Conservation (phyloP, 1,284 basidiomycete genomes). For the Tilletia caries region DNA sequence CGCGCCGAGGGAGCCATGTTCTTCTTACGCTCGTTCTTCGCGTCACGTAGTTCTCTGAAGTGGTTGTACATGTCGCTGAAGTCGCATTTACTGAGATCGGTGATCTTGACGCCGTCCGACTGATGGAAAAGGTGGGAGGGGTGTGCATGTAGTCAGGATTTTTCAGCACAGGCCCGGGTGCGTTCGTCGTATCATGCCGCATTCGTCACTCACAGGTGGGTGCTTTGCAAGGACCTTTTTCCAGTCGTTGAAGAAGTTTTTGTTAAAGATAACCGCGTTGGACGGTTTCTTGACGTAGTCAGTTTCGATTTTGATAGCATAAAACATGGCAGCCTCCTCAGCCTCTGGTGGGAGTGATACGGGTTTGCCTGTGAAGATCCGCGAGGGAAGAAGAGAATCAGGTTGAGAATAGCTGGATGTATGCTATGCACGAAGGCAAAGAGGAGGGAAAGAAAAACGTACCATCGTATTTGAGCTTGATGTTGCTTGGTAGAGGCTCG, state of each 20-base stretch:
- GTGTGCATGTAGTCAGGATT: no score
- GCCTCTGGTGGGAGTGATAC: constrained; percentile 77
- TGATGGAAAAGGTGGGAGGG: not conserved
- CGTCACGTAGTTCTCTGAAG: constrained; percentile 64
- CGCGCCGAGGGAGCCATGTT: constrained; percentile 62
- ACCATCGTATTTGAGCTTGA: constrained; percentile 98
- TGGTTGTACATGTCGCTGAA: constrained; percentile 92
- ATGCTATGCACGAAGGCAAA: constrained; percentile 22
- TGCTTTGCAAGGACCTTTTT: constrained; percentile 70
- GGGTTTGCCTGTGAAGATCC: constrained; percentile 65
- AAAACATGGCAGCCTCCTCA: constrained; percentile 97
- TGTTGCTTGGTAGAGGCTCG: constrained; percentile 72
- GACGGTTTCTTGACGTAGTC: constrained; percentile 80
- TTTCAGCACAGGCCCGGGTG: not conserved
- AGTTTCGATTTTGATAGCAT: constrained; percentile 85
- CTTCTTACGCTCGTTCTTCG: constrained; percentile 89
- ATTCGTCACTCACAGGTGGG: constrained; percentile 61
- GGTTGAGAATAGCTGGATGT: not conserved
- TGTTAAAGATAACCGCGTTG: constrained; percentile 67
- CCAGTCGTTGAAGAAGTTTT: constrained; percentile 96
- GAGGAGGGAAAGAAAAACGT: constrained; percentile 46
- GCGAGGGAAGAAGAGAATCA: not conserved
- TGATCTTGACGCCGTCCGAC: constrained; percentile 71
- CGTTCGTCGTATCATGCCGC: not conserved
- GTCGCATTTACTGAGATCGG: constrained; percentile 77